Evolutionary conservation across 2,329 filamentous ascomycete genomes (phyloP).

Genomic region (Pezicula neosporulosa): DNA sequence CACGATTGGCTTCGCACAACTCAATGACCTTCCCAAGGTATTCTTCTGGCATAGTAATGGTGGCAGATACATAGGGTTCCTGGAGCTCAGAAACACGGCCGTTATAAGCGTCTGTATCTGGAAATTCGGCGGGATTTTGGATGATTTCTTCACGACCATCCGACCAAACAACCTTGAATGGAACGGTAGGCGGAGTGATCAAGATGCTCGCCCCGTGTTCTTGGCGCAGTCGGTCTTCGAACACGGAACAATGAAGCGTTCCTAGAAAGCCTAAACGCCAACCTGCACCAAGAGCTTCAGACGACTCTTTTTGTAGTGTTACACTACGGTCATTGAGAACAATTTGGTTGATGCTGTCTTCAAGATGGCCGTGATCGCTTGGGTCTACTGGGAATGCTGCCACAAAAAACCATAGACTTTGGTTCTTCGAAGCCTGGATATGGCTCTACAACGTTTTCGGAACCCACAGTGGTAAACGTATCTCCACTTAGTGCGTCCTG

Average conservation of each 20-base stretch:
- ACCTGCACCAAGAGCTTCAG: slow-evolving; percentile 87
- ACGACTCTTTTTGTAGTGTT: slow-evolving; percentile 89
- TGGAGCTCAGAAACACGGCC: slow-evolving; percentile 56
- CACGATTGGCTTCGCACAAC: slow-evolving; percentile 85
- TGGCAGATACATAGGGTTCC: slow-evolving; percentile 76
- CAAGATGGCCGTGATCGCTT: slow-evolving; percentile 77
- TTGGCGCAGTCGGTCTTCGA: slow-evolving; percentile 89
- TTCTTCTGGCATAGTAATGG: slow-evolving; percentile 88
- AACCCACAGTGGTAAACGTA: slow-evolving; percentile 82
- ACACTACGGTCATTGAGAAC: slow-evolving; percentile 94
- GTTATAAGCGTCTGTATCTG: slow-evolving; percentile 56
- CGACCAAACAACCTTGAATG: slow-evolving; percentile 78
- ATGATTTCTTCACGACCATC: slow-evolving; percentile 77
- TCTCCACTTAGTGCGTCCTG: slow-evolving; percentile 96
- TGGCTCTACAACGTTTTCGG: slow-evolving; percentile 71
- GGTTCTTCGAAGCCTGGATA: slow-evolving; percentile 94
- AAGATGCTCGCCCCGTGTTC: slow-evolving; percentile 95
- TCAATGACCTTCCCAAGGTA: slow-evolving; percentile 94
- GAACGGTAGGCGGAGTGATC: slow-evolving; percentile 93
- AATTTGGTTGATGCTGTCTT: slow-evolving; percentile 92
- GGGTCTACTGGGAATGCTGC: slow-evolving; percentile 94
- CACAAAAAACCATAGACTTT: slow-evolving; percentile 98
- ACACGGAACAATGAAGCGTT: slow-evolving; percentile 98
- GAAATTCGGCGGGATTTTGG: slow-evolving; percentile 85
- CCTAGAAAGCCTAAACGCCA: slow-evolving; percentile 94